Evolutionary conservation across 2,329 filamentous ascomycete genomes (phyloP), one percentile per base, ranked within the genome.

Genomic region (Fusarium nelsonii): DNA sequence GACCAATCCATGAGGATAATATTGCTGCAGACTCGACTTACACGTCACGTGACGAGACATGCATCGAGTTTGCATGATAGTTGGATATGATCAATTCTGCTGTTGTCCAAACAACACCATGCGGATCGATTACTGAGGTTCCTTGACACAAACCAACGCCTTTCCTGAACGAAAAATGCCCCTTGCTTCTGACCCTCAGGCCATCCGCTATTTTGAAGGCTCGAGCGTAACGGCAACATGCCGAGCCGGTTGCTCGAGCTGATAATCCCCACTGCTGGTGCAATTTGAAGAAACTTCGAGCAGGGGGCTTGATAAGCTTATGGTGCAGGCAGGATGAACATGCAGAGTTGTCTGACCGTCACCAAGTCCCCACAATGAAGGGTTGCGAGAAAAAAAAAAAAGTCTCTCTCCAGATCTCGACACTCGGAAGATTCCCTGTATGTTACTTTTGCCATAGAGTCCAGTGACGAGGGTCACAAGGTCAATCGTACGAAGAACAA

Each of bases 271-370:
- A 65, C 62, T 41, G 16, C 11, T 46, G 39, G 26, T 32, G 58
- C 48, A 53, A n/a, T 49, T 41, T 50, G 45, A 45, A 28, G 33
- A 40, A 40, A 44, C 61, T 45, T 34, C 39, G 43, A 54, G 52
- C 40, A 45, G 46, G 60, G 61, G 45, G 40, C 40, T 63, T 39
- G 58, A 65, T 52, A 60, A 65, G 63, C 64, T 64, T 50, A 65
- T 50, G 51, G 49, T 48, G 55, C 55, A 60, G 48, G 34, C 28
- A 66, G 58, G 49, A 52, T 33, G 30, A 33, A 26, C 37, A 41
- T 66, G 65, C 20, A 69, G 55, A 48, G 32, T 48, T 41, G 51
- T 36, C n/a, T 45, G 48, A 57, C 50, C 33, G 49, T 70, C 48
- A 54, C 56, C 33, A 51, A 41, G 44, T 37, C 52, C 62, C 39